These are phyloP conservation scores for Solanum etuberosum DNA, from an alignment of 257 asterid species.

Conservation along the genomic window DNA sequence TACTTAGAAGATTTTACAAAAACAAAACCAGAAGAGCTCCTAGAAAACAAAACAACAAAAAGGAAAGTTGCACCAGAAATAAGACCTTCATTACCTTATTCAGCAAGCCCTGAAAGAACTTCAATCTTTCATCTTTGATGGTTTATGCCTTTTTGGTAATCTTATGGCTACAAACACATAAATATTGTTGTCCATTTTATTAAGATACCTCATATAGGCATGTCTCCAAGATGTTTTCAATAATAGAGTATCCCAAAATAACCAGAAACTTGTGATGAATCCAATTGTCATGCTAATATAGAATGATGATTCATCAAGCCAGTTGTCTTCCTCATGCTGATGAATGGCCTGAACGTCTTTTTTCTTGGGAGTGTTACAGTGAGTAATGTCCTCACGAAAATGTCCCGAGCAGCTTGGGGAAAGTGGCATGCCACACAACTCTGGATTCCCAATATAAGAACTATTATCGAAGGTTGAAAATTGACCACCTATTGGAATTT, in stretches of 20 bases:
- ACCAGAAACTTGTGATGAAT: background rate
- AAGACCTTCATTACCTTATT: background rate
- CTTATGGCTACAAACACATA: background rate
- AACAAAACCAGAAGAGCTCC: background rate
- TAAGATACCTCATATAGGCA: background rate
- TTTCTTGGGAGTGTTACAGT: background rate
- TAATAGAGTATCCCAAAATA: background rate
- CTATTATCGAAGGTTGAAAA: accelerated
- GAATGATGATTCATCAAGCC: background rate
- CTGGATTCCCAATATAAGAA: background rate
- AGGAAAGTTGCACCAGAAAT: background rate
- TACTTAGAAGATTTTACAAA: background rate
- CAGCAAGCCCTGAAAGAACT: background rate
- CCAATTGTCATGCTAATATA: background rate
- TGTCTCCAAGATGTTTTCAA: background rate
- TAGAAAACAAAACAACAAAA: background rate
- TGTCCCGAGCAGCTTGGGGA: background rate
- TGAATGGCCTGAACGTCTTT: background rate
- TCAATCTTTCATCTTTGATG: background rate
- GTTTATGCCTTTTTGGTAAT: background rate
- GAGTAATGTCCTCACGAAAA: background rate
- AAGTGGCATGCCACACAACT: background rate
- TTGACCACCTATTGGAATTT: background rate
- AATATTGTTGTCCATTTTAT: background rate
- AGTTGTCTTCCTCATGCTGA: background rate